These are phyloP conservation scores for Ophiostoma montium DNA, from an alignment of 2,329 filamentous ascomycete genomes.

Conservation along the genomic window DNA sequence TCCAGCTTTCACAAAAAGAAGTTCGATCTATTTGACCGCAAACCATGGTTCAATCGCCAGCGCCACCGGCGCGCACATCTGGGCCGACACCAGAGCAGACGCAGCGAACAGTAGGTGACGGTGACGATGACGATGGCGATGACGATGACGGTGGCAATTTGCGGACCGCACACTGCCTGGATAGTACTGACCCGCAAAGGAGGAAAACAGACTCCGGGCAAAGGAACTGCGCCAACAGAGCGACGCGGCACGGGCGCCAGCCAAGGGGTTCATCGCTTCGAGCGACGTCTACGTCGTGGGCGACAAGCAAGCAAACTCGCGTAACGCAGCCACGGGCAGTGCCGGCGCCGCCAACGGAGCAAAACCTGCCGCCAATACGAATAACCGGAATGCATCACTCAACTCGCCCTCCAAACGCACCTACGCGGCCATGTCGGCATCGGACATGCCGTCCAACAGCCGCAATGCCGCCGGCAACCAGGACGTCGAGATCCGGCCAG, in stretches of 20 bases:
- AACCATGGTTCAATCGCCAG: neutral
- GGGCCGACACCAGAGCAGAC: neutral
- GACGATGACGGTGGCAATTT: neutral
- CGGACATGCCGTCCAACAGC: conserved; percentile 39
- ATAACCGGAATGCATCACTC: neutral
- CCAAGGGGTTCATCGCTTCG: conserved; percentile 59
- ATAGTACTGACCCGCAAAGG: neutral
- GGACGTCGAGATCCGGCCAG: conserved; percentile 47
- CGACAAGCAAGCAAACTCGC: conserved; percentile 9
- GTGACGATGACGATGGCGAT: neutral
- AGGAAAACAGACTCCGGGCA: conserved; percentile 4
- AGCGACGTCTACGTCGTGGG: conserved; percentile 43
- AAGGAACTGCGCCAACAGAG: conserved; percentile 49
- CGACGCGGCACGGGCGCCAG: conserved; percentile 35
- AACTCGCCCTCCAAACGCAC: conserved; percentile 47
- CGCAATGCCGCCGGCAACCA: conserved; percentile 47
- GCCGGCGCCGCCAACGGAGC: conserved; percentile 5
- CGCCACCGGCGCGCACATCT: neutral
- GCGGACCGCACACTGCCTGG: neutral
- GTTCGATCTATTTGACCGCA: neutral
- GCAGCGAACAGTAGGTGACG: neutral
- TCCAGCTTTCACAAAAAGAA: no score
- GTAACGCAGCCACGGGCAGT: neutral
- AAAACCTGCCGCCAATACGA: neutral
- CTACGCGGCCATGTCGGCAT: conserved; percentile 46